phyloP scores from a whole-genome alignment of 192 early-diverging fungal species.

The Funneliformis geosporum region DNA sequence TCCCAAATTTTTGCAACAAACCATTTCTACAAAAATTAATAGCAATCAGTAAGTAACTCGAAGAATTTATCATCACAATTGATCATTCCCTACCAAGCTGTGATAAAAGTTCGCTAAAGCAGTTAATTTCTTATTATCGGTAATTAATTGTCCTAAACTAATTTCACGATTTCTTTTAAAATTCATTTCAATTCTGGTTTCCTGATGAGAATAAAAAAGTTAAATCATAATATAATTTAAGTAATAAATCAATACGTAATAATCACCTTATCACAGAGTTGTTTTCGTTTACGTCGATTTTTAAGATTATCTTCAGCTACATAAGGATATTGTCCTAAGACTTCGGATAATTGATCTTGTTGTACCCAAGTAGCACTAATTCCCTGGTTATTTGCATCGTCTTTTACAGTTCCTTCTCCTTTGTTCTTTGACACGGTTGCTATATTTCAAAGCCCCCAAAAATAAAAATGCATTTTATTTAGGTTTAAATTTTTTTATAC shows the following conservation, averaged over 20 bases:
- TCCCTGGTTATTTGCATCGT: conserved; percentile 36
- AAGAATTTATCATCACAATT: conserved; percentile 37
- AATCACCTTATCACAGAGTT: conserved; percentile 21
- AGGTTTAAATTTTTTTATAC: conserved; percentile 7
- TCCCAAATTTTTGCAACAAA: conserved; percentile 59
- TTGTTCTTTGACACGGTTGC: conserved; percentile 32
- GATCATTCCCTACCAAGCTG: conserved; percentile 66
- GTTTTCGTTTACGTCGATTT: conserved; percentile 4
- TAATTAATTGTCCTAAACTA: conserved; percentile 77
- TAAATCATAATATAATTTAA: not conserved
- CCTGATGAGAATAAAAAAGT: conserved; percentile 43
- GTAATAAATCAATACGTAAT: too few relatives aligned
- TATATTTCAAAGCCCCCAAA: not conserved
- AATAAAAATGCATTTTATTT: conserved; percentile 7
- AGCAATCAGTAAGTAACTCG: conserved; percentile 32
- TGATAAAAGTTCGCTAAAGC: conserved; percentile 77
- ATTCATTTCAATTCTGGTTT: conserved; percentile 73
- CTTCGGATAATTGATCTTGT: conserved; percentile 44
- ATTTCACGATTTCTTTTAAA: conserved; percentile 81
- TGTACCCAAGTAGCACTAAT: conserved; percentile 51
- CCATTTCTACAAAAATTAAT: conserved; percentile 59
- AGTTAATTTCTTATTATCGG: conserved; percentile 77
- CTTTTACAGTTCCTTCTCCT: not conserved
- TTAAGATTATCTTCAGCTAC: conserved; percentile 40
- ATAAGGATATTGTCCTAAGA: conserved; percentile 47